Evolutionary conservation across 1,139 yeast species (phyloP).

Genomic region (Martiniozyma asiatica): DNA sequence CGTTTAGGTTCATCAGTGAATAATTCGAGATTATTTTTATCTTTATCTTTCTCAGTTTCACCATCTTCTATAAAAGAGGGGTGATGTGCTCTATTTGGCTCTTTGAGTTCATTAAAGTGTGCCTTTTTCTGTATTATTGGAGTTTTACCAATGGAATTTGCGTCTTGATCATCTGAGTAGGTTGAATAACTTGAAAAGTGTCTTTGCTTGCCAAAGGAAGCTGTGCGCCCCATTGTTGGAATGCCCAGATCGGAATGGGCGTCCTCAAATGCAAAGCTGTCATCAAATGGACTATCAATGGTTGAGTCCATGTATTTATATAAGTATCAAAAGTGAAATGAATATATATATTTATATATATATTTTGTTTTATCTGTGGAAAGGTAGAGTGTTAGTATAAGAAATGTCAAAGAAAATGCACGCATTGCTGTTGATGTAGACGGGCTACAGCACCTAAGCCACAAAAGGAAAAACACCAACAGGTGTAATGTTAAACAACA

Average conservation of each 20-base stretch:
- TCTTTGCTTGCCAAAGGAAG: conserved; percentile 8
- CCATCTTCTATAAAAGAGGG: conserved; percentile 7
- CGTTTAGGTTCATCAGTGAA: too few species aligned
- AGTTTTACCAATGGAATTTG: conserved; percentile 16
- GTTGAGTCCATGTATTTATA: too few species aligned
- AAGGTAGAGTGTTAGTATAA: too few species aligned
- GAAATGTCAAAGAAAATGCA: too few species aligned
- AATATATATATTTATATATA: too few species aligned
- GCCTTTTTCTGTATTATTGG: conserved; percentile 13
- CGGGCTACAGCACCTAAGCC: too few species aligned
- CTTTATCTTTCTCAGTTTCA: neutral
- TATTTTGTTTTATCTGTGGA: too few species aligned
- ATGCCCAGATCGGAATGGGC: conserved; percentile 5
- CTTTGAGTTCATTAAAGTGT: conserved; percentile 8
- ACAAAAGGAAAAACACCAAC: too few species aligned
- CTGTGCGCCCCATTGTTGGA: conserved; percentile 10
- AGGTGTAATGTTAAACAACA: too few species aligned
- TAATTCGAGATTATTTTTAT: neutral
- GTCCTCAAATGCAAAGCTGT: conserved; percentile 15
- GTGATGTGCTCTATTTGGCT: too few species aligned
- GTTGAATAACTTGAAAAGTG: conserved; percentile 13
- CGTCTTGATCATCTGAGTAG: conserved; percentile 13
- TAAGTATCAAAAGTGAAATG: too few species aligned
- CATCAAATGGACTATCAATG: conserved; percentile 20
- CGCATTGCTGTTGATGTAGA: too few species aligned